These are phyloP conservation scores for Xanthoconium stramineum DNA, from an alignment of 768 basidiomycete species.

Conservation along the genomic window DNA sequence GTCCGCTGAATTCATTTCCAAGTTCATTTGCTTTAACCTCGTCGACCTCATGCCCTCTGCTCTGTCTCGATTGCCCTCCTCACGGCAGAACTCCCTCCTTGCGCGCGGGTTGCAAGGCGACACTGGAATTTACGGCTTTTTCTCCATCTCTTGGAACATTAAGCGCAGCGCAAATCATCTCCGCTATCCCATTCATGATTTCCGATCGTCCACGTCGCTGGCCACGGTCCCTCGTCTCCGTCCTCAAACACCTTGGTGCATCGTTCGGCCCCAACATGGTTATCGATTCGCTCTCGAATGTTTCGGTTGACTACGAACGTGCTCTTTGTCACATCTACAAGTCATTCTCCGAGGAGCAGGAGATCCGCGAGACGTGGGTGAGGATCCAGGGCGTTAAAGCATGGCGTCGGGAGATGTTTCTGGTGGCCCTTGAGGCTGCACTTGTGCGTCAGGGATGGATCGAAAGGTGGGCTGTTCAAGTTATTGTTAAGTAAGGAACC, in stretches of 20 bases:
- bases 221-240: constrained; percentile 34
- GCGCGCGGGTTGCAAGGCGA: constrained; percentile 16
- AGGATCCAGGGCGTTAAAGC: constrained; percentile 29
- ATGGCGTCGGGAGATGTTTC: constrained; percentile 48
- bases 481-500: constrained; percentile 14
- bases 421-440: constrained; percentile 50
- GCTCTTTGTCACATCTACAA: constrained; percentile 9
- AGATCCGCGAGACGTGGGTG: constrained; percentile 10
- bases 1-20: constrained; percentile 12
- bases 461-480: constrained; percentile 42
- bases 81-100: constrained; percentile 11
- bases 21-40: constrained; percentile 4
- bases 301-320: constrained; percentile 35
- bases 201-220: constrained; percentile 34
- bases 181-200: constrained; percentile 43
- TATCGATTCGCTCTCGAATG: constrained; percentile 38
- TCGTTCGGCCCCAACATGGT: constrained; percentile 19
- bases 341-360: constrained; percentile 8
- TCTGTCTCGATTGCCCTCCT: constrained; percentile 26
- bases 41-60: constrained; percentile 2
- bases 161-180: constrained; percentile 38
- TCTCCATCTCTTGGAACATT: constrained; percentile 33
- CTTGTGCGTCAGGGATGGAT: constrained; percentile 44
- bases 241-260: constrained; percentile 36
- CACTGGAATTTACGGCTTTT: constrained; percentile 39